These are phyloP conservation scores for Didymella lethalis DNA, from an alignment of 2,329 filamentous ascomycete genomes.

Conservation along the genomic window DNA sequence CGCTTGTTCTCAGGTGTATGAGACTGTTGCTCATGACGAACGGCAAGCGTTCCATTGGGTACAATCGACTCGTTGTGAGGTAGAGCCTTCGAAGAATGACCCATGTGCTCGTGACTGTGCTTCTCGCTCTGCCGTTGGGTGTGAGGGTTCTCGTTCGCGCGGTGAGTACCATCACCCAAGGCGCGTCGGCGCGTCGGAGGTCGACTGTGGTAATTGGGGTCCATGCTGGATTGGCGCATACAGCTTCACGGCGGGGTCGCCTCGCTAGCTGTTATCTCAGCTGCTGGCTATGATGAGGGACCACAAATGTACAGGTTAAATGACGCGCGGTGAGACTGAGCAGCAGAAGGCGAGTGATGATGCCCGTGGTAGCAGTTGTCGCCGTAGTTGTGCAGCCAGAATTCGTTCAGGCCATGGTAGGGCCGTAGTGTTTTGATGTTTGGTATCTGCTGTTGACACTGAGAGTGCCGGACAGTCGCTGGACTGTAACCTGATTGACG, in stretches of 20 bases:
- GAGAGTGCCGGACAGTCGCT: conserved; percentile 25
- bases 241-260: conserved; percentile 20
- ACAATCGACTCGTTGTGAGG: conserved; percentile 57
- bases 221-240: conserved; percentile 35
- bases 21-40: conserved; percentile 45
- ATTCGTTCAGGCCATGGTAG: conserved; percentile 30
- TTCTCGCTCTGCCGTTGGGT: conserved; percentile 34
- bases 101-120: conserved; percentile 23
- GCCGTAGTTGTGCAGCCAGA: conserved; percentile 21
- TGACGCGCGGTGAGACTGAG: conserved; percentile 29
- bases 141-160: conserved; percentile 42
- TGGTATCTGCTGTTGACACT: conserved; percentile 35
- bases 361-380: conserved; percentile 24
- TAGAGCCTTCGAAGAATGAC: conserved; percentile 34
- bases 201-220: conserved; percentile 39
- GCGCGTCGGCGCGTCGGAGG: conserved; percentile 44
- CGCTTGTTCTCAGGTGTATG: conserved; percentile 60
- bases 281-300: conserved; percentile 22
- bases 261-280: conserved; percentile 24
- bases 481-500: conserved; percentile 30
- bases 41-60: conserved; percentile 53
- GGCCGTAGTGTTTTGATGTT: conserved; percentile 28
- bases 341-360: conserved; percentile 28
- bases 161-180: conserved; percentile 45
- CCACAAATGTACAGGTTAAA: conserved; percentile 36